phyloP scores from a whole-genome alignment of 257 asterid species.

The Solanum sejunctum region DNA sequence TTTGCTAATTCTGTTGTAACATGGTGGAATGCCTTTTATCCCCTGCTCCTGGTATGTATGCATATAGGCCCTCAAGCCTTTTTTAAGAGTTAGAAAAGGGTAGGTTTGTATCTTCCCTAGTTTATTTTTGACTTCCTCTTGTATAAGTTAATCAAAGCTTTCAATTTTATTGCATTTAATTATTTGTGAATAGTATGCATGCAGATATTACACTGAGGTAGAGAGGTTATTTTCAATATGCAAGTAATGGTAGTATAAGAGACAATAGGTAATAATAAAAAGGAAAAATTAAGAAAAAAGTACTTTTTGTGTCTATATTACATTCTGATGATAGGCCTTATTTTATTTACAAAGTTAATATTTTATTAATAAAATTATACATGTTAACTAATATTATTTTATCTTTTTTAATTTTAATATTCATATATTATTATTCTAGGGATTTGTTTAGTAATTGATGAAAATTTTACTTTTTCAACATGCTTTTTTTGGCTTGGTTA shows the following conservation, averaged over 20 bases:
- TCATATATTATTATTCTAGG: no score
- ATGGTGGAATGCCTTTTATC: conserved; percentile 34
- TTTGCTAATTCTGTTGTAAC: conserved; percentile 34
- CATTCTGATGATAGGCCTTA: no score
- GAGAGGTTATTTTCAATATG: background rate
- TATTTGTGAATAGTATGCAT: background rate
- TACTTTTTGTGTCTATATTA: no score
- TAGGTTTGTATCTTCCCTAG: conserved; percentile 15
- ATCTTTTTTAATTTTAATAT: no score
- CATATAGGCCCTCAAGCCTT: conserved; percentile 5
- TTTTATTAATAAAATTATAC: no score
- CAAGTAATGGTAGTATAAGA: no score
- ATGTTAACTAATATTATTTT: no score
- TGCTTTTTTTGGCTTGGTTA: no score
- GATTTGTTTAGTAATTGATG: no score
- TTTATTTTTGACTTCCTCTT: conserved; percentile 26
- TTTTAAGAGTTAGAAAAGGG: background rate
- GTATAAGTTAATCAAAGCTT: conserved; percentile 11
- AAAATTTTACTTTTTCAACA: no score
- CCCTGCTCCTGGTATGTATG: conserved; percentile 17
- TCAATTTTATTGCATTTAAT: background rate
- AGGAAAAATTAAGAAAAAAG: no score
- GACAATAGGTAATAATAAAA: background rate
- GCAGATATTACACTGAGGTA: background rate
- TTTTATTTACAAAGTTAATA: no score